A percentile compares a stretch with the other conserved stretches of the same genome.
phyloP scores from a whole-genome alignment of 768 basidiomycete genomes.

The Leccinellum luteum region DNA sequence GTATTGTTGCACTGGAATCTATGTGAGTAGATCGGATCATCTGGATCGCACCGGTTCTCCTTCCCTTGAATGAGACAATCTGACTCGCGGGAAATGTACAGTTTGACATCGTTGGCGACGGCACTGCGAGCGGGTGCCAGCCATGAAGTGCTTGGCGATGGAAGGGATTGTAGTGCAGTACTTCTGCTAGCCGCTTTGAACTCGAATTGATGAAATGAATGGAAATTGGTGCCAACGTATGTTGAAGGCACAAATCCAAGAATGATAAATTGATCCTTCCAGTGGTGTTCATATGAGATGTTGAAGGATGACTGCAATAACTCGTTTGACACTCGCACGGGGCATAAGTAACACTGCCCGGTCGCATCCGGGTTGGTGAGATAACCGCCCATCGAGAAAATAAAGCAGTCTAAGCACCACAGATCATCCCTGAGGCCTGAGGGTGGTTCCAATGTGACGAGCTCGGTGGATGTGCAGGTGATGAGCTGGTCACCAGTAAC shows the following conservation, averaged over 20 bases:
- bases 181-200: too few relatives aligned
- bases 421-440: conserved; percentile 51
- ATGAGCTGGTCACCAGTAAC: conserved; percentile 42
- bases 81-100: too few relatives aligned
- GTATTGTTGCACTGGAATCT: too few relatives aligned
- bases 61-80: too few relatives aligned
- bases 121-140: too few relatives aligned
- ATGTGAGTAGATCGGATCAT: too few relatives aligned
- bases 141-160: too few relatives aligned
- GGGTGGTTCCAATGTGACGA: conserved; percentile 52
- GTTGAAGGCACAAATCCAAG: conserved; percentile 39
- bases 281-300: conserved; percentile 4
- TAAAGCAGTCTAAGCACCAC: conserved; percentile 50
- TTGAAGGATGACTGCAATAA: conserved; percentile 17
- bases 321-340: conserved; percentile 49
- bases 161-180: too few relatives aligned
- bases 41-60: too few relatives aligned
- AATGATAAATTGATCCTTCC: conserved; percentile 15
- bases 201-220: too few relatives aligned
- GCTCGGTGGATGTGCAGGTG: conserved; percentile 51
- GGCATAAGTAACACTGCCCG: conserved; percentile 53
- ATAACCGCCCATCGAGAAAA: conserved; percentile 36
- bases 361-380: conserved; percentile 39
- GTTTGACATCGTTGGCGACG: too few relatives aligned
- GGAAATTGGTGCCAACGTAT: conserved; percentile 24